Base-by-base conservation (phyloP, 768 basidiomycete species). In the Suillus weaverae region DNA sequence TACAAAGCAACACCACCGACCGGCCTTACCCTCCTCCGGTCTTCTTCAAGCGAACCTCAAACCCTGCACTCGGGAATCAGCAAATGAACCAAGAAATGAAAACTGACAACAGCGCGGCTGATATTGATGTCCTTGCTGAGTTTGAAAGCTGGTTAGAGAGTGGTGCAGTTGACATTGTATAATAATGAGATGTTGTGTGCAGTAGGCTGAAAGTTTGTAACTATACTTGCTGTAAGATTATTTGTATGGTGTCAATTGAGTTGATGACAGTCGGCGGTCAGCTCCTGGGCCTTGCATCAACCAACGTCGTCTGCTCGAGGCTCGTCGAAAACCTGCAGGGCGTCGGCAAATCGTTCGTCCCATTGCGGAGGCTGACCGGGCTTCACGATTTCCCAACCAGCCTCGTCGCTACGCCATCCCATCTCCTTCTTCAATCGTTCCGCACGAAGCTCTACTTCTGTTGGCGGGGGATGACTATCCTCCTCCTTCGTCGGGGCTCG, bases 401-500 rank as follows among this genome's bases (percentile, higher is more conserved):
- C 82, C 62, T 90, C 78, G 70, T 96, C 91, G 26, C 85, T 82
- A 53, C 86, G 84, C 97, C 97, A 99, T 70, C 87, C 81, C 69
- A 87, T 75, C 79, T 99, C 97, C 78, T 95, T 97, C 77, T 90
- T 90, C 75, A 95, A 75, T 69, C 97, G 82, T 78, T 98, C 95
- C 44, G 89, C 89, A 53, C 91, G 86, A 63, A 99, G 81, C 73
- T 97, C 93, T 26, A 92, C 89, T 77, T 98, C 94, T 1, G 91
- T 95, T 35, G 87, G 88, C 4, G 95, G 93, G 3, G 94, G 92
- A 69, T 90, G 84, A 16, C 81, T 82, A 51, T 76, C 70, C 76
- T 98, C 97, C 65, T 91, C 92, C 72, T 91, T 91, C 16, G 94
- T 97, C n/a, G 89, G 87, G 70, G 94, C 90, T 14, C 95, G 84